A percentile compares a stretch with the other conserved stretches of the same genome.
Evolutionary conservation across 768 basidiomycete species (phyloP).

Genomic region (Tremella yokohamensis): DNA sequence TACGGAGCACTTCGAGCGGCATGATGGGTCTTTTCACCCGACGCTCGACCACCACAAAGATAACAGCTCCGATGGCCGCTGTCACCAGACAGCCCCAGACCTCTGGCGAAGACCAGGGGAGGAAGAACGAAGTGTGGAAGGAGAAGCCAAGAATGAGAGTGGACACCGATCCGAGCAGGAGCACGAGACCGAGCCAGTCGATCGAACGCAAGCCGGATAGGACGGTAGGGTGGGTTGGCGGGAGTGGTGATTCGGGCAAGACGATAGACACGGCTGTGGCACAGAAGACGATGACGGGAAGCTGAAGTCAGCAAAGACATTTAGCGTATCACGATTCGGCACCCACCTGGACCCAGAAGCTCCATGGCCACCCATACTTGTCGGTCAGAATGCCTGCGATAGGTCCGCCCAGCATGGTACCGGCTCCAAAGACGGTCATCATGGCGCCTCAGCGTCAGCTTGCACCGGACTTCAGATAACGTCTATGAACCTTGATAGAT

Average conservation of each 20-base stretch:
- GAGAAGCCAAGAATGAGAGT: conserved; percentile 47
- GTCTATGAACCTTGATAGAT: conserved; percentile 43
- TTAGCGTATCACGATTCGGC: neutral
- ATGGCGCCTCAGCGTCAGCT: conserved; percentile 31
- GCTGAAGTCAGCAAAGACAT: conserved; percentile 13
- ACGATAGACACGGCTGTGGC: conserved; percentile 32
- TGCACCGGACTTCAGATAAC: neutral
- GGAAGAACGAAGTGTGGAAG: conserved; percentile 48
- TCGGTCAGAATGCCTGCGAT: conserved; percentile 46
- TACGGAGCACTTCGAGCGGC: conserved; percentile 38
- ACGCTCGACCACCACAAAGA: conserved; percentile 35
- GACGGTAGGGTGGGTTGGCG: conserved; percentile 31
- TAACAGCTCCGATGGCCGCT: conserved; percentile 8
- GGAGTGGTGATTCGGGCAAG: conserved; percentile 35
- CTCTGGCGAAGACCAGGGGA: conserved; percentile 42
- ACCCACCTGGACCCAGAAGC: conserved; percentile 48
- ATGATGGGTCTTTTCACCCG: conserved; percentile 41
- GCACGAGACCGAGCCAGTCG: conserved; percentile 42
- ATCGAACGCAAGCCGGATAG: conserved; percentile 38
- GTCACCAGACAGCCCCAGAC: conserved; percentile 45
- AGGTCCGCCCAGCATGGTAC: conserved; percentile 48
- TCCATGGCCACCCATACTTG: conserved; percentile 43
- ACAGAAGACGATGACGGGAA: conserved; percentile 43
- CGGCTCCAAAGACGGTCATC: conserved; percentile 49
- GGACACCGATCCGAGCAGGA: conserved; percentile 38